These are phyloP conservation scores for Tylopilus subfusipes DNA, from an alignment of 768 basidiomycete species.

Conservation along the genomic window DNA sequence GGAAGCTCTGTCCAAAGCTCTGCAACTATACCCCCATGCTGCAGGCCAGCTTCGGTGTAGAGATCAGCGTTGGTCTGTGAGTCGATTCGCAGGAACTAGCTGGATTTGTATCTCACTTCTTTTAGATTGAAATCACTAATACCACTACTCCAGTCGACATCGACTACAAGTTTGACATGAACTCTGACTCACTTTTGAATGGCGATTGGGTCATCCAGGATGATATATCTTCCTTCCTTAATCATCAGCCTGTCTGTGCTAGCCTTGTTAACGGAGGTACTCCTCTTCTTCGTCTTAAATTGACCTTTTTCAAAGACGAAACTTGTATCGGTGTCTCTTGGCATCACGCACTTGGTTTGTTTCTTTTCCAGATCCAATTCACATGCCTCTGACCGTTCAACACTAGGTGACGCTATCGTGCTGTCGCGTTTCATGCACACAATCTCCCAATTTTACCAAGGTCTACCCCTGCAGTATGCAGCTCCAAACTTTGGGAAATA, in stretches of 20 bases:
- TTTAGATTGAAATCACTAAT: conserved; percentile 25
- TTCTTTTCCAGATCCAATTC: neutral
- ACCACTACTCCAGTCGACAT: conserved; percentile 15
- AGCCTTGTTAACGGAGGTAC: conserved; percentile 15
- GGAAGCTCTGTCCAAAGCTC: conserved; percentile 19
- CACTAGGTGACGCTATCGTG: conserved; percentile 28
- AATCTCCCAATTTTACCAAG: conserved; percentile 32
- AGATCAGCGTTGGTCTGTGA: conserved; percentile 18
- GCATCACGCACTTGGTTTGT: conserved; percentile 34
- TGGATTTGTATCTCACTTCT: neutral
- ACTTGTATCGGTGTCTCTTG: conserved; percentile 34
- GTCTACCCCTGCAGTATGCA: conserved; percentile 1
- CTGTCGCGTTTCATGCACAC: conserved; percentile 29
- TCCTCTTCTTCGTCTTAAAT: conserved; percentile 27
- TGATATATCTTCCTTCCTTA: conserved; percentile 19
- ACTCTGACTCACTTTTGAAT: conserved; percentile 9
- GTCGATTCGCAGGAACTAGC: neutral
- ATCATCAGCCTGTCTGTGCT: conserved; percentile 11
- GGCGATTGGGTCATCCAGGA: conserved; percentile 30
- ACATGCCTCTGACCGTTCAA: neutral
- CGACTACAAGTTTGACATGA: conserved; percentile 5
- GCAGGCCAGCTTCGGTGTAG: conserved; percentile 19
- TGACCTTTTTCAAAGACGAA: conserved; percentile 22
- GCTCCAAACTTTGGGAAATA: conserved; percentile 27
- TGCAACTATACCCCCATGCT: conserved; percentile 27